Conservation (phyloP, 2,329 filamentous ascomycete species). For the Pestalotiopsis sp. region DNA sequence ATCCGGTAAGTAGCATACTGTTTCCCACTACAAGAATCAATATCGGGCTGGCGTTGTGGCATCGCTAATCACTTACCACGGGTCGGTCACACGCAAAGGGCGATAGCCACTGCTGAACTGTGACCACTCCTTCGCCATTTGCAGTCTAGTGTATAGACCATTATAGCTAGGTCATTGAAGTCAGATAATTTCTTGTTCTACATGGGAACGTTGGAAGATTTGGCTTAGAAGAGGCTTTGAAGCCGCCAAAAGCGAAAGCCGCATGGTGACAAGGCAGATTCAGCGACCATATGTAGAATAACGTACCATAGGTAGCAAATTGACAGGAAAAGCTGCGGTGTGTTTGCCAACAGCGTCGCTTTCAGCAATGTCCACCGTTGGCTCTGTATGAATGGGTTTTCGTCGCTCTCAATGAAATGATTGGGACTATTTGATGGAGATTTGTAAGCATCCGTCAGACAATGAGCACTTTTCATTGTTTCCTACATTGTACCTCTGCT, state of each 20-base stretch:
- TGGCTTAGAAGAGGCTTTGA: too few relatives aligned
- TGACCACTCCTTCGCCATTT: constrained; percentile 44
- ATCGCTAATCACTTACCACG: constrained; percentile 3
- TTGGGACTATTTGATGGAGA: not conserved
- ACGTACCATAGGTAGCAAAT: constrained; percentile 37
- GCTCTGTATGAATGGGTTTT: not conserved
- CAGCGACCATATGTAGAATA: not conserved
- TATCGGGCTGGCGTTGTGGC: too few relatives aligned
- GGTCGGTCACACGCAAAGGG: constrained; percentile 37
- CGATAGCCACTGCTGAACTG: constrained; percentile 30
- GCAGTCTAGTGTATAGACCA: constrained; percentile 43
- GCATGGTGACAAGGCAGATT: too few relatives aligned
- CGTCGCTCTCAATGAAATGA: constrained; percentile 4
- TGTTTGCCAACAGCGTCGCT: constrained; percentile 32
- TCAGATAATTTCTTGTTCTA: not conserved
- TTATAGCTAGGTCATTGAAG: constrained; percentile 31
- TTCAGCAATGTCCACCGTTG: constrained; percentile 10
- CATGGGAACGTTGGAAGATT: too few relatives aligned
- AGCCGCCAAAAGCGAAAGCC: too few relatives aligned
- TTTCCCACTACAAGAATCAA: not conserved
- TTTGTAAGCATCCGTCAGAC: too few relatives aligned
- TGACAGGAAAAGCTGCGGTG: constrained; percentile 42
- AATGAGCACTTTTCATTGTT: too few relatives aligned
- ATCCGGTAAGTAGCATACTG: constrained; percentile 42
- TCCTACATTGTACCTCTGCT: too few relatives aligned